Evolutionary conservation across 805 yeast genomes (phyloP), one percentile per base, ranked within the genome.

Genomic region (Nakazawaea anatomiae): DNA sequence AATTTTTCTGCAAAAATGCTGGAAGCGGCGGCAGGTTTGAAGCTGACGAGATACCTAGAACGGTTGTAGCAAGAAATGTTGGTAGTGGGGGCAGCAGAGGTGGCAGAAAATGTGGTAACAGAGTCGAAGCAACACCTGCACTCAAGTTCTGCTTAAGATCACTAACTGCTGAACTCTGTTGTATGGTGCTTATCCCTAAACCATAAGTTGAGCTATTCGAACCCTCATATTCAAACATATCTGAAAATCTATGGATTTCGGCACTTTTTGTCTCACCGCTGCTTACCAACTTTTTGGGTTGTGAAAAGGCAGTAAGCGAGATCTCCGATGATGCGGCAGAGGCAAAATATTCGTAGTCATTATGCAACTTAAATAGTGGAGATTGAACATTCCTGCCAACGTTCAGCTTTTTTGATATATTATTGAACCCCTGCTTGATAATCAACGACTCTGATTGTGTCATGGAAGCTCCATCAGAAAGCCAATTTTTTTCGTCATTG

Each of bases 371-470:
- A 10, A 47, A 47, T 6, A 47, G 31, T 5, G 50, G 50, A 10
- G 50, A 47, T 9, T 42, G 36, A 9, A 47, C 39, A n/a, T 40
- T 39, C 18, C 14, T 47, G 12, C n/a, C 6, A 10, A 39, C 40
- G 18, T 27, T 8, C 12, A 35, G 30, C 32, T 47, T 47, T n/a
- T 32, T 42, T 27, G 14, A 32, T 6, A 47, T 14, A 29, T 48
- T 48, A 27, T 29, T 7, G 6, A 43, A 14, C 1, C 47, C 51
- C n/a, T 42, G 47, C 32, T 30, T 38, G 47, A 48, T 48, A 29
- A 48, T 48, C 25, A 48, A 39, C 14, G 50, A 47, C 8, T 47
- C 50, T 11, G 12, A 6, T 4, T n/a, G 18, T 8, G 27, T 8
- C 8, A 27, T 18, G 30, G 28, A 5, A 29, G 3, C 1, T 14